Conservation (phyloP, 345 rosid genomes). For the Euphorbia lathyris region DNA sequence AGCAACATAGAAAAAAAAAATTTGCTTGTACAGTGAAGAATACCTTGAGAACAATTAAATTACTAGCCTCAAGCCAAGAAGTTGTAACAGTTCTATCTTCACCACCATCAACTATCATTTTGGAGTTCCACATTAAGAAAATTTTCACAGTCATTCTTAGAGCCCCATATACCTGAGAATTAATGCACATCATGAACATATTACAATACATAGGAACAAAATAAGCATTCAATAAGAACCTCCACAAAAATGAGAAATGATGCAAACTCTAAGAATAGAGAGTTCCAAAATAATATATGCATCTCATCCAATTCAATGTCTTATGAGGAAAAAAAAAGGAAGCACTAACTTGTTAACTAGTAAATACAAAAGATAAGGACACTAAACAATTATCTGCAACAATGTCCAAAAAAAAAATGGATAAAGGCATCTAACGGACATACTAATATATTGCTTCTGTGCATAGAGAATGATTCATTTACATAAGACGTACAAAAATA, state of each 20-base stretch:
- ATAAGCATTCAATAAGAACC: neutral
- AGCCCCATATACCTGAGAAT: conserved; percentile 84
- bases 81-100: conserved; percentile 76
- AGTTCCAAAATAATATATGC: neutral
- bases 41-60: conserved; percentile 91
- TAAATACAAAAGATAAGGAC: neutral
- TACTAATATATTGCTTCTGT: neutral
- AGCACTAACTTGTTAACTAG: neutral
- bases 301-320: neutral
- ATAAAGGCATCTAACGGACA: too few relatives aligned
- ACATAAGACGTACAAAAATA: neutral
- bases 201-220: neutral
- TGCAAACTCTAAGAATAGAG: conserved; percentile 5
- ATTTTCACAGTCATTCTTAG: conserved; percentile 93
- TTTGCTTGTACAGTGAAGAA: neutral
- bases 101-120: conserved; percentile 87
- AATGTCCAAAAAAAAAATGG: neutral
- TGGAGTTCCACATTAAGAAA: conserved; percentile 94
- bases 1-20: conserved; percentile 14
- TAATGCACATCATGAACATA: conserved; percentile 13
- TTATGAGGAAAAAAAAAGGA: neutral
- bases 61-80: conserved; percentile 90
- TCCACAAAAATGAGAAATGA: neutral
- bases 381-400: neutral
- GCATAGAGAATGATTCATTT: conserved; percentile 3